Conservation (phyloP, 2,329 filamentous ascomycete genomes). For the Botrytis squamosa region DNA sequence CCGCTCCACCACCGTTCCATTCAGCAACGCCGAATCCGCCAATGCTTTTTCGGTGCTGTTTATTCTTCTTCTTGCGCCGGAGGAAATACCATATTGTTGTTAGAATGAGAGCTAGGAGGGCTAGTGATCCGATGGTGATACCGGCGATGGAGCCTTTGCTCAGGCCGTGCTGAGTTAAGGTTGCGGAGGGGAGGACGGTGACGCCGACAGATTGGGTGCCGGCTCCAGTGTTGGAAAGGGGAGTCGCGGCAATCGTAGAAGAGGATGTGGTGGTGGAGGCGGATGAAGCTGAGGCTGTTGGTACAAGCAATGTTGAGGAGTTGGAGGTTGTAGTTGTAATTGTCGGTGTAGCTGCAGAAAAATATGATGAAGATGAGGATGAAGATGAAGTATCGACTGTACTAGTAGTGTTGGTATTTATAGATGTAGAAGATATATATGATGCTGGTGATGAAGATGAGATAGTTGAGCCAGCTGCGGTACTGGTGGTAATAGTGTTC, state of each 20-base stretch:
- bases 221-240: background rate
- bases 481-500: background rate
- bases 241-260: background rate
- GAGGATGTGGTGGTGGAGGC: background rate
- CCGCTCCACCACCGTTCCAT: background rate
- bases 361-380: background rate
- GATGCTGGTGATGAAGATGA: background rate
- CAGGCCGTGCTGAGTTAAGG: background rate
- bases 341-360: background rate
- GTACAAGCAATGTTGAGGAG: background rate
- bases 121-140: background rate
- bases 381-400: background rate
- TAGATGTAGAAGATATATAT: background rate
- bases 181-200: background rate
- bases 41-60: background rate
- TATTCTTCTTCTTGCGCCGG: background rate
- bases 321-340: background rate
- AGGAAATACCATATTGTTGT: background rate
- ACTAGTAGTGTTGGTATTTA: background rate
- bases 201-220: background rate
- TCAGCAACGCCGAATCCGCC: background rate
- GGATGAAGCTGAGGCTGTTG: background rate
- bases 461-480: background rate
- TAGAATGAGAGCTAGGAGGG: background rate
- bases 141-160: background rate